Base-by-base conservation (phyloP, 441 rosid genomes). In the Lepidium campestre region DNA sequence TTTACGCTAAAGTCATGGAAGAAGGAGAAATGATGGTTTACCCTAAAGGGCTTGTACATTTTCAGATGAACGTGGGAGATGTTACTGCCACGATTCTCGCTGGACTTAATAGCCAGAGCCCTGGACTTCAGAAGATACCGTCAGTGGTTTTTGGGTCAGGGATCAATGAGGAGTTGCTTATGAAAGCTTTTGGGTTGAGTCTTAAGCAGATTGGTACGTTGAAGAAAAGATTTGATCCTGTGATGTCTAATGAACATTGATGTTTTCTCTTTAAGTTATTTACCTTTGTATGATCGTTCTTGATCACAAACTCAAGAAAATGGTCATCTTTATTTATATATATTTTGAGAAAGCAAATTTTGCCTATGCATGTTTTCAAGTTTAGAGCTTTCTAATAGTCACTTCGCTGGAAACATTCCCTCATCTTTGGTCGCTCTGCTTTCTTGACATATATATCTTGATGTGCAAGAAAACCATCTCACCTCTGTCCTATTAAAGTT, bases 21-120 rank as follows among this genome's bases (percentile, higher is more conserved):
- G 79, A 80, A 42, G 95, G 95, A 39, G 88, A 88, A 10, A 81
- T 84, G 19, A 86, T 88, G 86, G 88, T 88, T 57, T 84, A 84
- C 69, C 95, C 95, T 4, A 85, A 67, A 71, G 96, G 92, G 11
- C 75, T 85, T 10, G 70, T 88, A 19, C 96, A 88, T 71, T 88
- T 88, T 56, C 96, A 88, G 57, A 85, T 83, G 90, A 88, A 88
- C 66, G 75, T 85, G 3, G 96, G 92, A 32, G 76, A 83, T 60
- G 56, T 50, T 18, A 71, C 77, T 40, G 96, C 86, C 2, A 82
- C 92, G 4, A 73, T 88, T 18, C 63, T 83, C 42, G 92, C 78
- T 13, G 83, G 83, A 52, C 78, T 86, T 37, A 71, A 85, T 52
- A 86, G 92, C 72, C 84, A 88, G 65, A 88, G 77, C 56, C 92